Evolutionary conservation across 2,329 filamentous ascomycete genomes (phyloP).

Genomic region (Simplicillium sp.): DNA sequence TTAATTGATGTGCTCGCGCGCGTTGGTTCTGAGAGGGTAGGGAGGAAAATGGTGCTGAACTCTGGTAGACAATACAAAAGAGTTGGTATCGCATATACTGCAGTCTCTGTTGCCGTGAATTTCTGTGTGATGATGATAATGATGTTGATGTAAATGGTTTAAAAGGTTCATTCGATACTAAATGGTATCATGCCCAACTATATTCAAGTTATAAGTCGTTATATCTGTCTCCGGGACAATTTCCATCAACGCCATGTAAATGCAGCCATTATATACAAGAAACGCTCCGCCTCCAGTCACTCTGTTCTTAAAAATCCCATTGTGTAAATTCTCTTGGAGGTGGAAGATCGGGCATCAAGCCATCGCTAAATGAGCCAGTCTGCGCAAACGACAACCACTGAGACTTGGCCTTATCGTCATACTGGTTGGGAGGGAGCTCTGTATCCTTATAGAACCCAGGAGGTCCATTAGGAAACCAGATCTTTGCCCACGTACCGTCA

Average conservation of each 20-base stretch:
- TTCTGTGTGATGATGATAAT: no score
- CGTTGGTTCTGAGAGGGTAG: no score
- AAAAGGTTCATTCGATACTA: no score
- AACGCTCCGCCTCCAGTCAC: background rate
- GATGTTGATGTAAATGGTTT: no score
- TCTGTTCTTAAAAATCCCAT: constrained; percentile 55
- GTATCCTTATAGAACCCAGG: constrained; percentile 55
- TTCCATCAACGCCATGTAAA: constrained; percentile 1
- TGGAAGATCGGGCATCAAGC: constrained; percentile 66
- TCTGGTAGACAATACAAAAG: constrained; percentile 1
- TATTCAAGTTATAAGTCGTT: no score
- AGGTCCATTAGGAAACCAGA: constrained; percentile 66
- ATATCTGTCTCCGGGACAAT: no score
- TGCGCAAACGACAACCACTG: constrained; percentile 57
- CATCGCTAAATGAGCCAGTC: constrained; percentile 59
- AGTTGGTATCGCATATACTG: background rate
- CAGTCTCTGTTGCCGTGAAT: background rate
- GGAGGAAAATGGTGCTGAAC: background rate
- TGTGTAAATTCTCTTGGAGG: constrained; percentile 67
- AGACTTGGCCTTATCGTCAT: constrained; percentile 49
- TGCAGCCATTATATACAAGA: constrained; percentile 6
- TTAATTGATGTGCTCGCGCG: no score
- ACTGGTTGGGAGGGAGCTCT: constrained; percentile 45
- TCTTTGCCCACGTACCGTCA: constrained; percentile 50
- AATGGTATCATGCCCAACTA: no score